Percentiles rank a stretch among this genome's conserved stretches.
Conservation (phyloP, 164 flowering plant genomes). For the Magnolia changhungtana region DNA sequence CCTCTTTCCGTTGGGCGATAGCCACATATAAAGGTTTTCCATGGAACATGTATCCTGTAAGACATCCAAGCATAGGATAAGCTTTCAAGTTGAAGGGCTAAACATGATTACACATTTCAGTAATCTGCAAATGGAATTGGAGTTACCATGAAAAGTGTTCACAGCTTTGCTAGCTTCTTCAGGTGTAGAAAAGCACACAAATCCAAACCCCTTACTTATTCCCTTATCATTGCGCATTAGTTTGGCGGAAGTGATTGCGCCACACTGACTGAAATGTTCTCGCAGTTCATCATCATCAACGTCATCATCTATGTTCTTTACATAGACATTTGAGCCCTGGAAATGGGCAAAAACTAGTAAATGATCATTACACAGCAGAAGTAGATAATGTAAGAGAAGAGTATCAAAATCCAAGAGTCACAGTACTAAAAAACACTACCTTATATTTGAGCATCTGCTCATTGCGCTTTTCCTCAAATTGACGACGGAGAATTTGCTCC, state of each 20-base stretch:
- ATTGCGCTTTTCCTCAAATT: conserved; percentile 67
- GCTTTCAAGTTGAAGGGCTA: conserved; percentile 1
- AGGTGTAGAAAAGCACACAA: conserved; percentile 80
- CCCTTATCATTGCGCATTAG: conserved; percentile 80
- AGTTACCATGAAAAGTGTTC: conserved; percentile 59
- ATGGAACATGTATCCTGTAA: conserved; percentile 62
- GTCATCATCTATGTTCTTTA: conserved; percentile 74
- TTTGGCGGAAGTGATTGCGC: conserved; percentile 69
- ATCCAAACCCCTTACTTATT: conserved; percentile 79
- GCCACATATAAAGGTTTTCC: conserved; percentile 78
- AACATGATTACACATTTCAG: not conserved
- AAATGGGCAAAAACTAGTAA: conserved; percentile 6
- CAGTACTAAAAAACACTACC: conserved; percentile 27
- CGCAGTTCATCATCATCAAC: conserved; percentile 60
- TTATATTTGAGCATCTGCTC: conserved; percentile 58
- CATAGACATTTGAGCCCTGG: conserved; percentile 77
- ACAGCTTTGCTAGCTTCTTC: conserved; percentile 84
- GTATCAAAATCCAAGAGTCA: not conserved
- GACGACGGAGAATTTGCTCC: conserved; percentile 53
- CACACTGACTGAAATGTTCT: conserved; percentile 70
- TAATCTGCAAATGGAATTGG: not conserved
- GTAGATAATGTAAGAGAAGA: not conserved
- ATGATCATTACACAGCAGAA: not conserved
- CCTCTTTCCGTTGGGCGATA: conserved; percentile 83
- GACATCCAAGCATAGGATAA: conserved; percentile 1